Conservation (phyloP, 352 stramenopile genomes). For the Phytophthora syringae region DNA sequence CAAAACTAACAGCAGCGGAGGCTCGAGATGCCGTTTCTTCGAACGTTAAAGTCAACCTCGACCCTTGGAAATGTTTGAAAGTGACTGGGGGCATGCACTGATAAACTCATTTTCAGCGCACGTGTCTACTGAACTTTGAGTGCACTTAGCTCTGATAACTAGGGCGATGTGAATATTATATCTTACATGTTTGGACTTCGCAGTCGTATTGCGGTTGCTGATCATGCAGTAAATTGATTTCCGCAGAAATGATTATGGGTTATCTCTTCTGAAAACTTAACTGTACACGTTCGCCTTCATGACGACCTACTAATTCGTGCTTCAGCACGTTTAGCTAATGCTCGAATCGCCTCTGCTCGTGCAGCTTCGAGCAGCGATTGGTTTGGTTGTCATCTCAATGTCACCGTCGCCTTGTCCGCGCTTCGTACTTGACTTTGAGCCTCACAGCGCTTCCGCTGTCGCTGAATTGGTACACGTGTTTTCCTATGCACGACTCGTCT, state of each 20-base stretch:
- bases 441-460: no score
- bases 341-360: neutral
- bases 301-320: neutral
- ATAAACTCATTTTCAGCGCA: conserved; percentile 12
- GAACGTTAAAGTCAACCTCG: conserved; percentile 8
- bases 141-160: neutral
- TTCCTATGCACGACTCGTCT: no score
- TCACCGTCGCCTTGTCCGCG: no score
- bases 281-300: neutral
- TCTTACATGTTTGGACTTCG: neutral
- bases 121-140: neutral
- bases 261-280: neutral
- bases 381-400: neutral
- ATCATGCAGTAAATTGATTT: no score
- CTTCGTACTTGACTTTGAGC: no score
- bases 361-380: neutral
- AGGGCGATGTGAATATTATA: neutral
- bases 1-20: neutral
- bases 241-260: neutral
- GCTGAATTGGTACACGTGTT: no score
- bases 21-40: neutral
- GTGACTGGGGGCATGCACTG: conserved; percentile 10
- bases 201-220: neutral
- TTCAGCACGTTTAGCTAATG: neutral
- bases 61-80: conserved; percentile 16